A percentile compares a stretch with the other conserved stretches of the same genome.
phyloP scores from a whole-genome alignment of 2,329 filamentous ascomycete species.

The Fusarium neocosmosporiellum region DNA sequence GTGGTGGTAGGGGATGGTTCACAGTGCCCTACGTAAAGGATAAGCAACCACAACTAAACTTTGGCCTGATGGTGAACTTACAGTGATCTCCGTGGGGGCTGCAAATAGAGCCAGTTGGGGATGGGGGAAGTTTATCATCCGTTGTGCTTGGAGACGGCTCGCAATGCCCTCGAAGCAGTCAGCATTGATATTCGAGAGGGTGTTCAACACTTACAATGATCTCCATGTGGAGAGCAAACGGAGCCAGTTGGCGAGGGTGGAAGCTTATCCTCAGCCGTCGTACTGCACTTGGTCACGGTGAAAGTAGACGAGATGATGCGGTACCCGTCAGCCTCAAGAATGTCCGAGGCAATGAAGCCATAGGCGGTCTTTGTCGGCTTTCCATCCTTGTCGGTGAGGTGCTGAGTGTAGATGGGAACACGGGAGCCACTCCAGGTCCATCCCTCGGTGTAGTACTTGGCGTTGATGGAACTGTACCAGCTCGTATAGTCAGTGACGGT shows the following conservation, averaged over 20 bases:
- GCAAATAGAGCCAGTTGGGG: no score
- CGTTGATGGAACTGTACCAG: background rate
- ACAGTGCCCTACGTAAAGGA: no score
- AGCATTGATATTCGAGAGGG: background rate
- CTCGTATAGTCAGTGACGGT: background rate
- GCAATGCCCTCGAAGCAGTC: background rate
- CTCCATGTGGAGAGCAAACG: background rate
- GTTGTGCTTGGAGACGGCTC: background rate
- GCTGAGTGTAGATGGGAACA: background rate
- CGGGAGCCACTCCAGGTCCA: background rate
- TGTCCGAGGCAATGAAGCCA: background rate
- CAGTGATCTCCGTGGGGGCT: no score
- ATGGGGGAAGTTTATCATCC: no score
- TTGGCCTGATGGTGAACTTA: no score
- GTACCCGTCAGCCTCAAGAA: background rate
- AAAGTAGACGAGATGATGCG: background rate
- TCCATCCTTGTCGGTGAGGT: background rate
- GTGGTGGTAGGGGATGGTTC: no score
- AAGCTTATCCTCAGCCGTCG: background rate
- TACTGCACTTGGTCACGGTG: background rate
- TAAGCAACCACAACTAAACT: no score
- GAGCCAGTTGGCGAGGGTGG: background rate
- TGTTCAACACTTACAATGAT: background rate
- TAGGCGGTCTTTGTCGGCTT: background rate
- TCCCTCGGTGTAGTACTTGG: background rate